Evolutionary conservation across 768 basidiomycete genomes (phyloP).

Genomic region (Tricholoma matsutake): DNA sequence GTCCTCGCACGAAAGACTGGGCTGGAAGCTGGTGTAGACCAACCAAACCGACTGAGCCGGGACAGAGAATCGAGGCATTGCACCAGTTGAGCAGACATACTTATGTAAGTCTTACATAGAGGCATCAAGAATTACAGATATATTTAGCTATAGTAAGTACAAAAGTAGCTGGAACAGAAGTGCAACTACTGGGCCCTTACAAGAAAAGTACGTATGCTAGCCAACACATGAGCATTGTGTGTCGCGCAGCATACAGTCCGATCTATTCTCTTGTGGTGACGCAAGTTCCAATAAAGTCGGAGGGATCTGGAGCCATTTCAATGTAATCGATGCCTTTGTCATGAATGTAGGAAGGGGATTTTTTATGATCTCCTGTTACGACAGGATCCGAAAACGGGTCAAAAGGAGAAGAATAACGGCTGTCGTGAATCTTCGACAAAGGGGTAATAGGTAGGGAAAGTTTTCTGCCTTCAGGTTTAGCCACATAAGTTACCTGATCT

Average conservation of each 20-base stretch:
- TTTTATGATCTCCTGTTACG: background rate
- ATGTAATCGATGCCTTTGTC: background rate
- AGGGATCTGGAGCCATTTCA: background rate
- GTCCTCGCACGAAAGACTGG: too few species aligned
- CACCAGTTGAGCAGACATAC: too few species aligned
- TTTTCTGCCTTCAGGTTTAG: conserved; percentile 5
- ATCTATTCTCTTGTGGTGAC: background rate
- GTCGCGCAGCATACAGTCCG: background rate
- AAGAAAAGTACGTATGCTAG: too few species aligned
- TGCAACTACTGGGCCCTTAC: too few species aligned
- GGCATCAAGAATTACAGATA: too few species aligned
- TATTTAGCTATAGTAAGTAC: too few species aligned
- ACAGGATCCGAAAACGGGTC: conserved; percentile 7
- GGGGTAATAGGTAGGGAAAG: background rate
- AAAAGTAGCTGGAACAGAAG: too few species aligned
- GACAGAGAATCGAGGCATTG: too few species aligned
- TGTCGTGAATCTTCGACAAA: conserved; percentile 4
- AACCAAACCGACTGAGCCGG: too few species aligned
- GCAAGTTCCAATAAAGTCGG: background rate
- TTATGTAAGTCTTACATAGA: too few species aligned
- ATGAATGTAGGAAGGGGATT: background rate
- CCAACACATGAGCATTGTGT: too few species aligned
- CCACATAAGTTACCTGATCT: conserved; percentile 7
- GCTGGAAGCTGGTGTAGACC: background rate
- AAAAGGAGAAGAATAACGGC: conserved; percentile 3